These are phyloP conservation scores for Golubevia sp. DNA, from an alignment of 1,284 basidiomycete species.

Conservation along the genomic window DNA sequence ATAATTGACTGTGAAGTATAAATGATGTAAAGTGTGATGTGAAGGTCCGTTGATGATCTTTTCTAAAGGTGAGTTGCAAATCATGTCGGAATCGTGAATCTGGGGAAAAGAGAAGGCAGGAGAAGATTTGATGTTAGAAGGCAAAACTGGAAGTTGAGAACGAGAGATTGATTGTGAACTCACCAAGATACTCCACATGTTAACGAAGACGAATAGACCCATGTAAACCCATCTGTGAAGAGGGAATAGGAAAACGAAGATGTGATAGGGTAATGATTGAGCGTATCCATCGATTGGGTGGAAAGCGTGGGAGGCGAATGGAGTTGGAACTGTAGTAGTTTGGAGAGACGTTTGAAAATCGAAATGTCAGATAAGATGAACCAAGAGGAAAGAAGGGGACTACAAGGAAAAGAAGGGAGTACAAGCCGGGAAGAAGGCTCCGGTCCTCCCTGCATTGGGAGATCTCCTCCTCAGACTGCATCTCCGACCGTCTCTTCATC, in stretches of 20 bases:
- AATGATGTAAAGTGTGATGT: slow-evolving; percentile 93
- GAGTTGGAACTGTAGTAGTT: slow-evolving; percentile 79
- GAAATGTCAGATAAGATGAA: slow-evolving; percentile 8
- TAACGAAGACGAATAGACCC: slow-evolving; percentile 58
- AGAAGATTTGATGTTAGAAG: not conserved
- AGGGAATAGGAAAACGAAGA: slow-evolving; percentile 90
- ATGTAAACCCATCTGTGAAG: slow-evolving; percentile 68
- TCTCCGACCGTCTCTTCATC: no score
- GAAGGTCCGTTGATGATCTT: slow-evolving; percentile 94
- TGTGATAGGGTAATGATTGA: slow-evolving; percentile 92
- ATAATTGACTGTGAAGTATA: slow-evolving; percentile 96
- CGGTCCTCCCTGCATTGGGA: no score
- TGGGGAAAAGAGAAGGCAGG: slow-evolving; percentile 48
- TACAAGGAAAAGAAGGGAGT: not conserved
- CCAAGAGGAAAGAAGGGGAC: not conserved
- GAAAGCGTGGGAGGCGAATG: slow-evolving; percentile 95
- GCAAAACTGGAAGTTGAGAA: slow-evolving; percentile 65
- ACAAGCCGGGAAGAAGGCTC: no score
- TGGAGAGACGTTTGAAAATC: slow-evolving; percentile 3
- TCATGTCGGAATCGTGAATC: slow-evolving; percentile 99
- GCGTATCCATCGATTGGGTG: slow-evolving; percentile 92
- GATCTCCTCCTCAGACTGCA: no score
- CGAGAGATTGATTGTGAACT: slow-evolving; percentile 68
- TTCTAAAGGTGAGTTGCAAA: slow-evolving; percentile 88
- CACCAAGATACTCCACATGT: slow-evolving; percentile 50